A percentile compares a stretch with the other conserved stretches of the same genome.
phyloP scores from a whole-genome alignment of 176 grass and related monocot species.

The Hordeum vulgare region DNA sequence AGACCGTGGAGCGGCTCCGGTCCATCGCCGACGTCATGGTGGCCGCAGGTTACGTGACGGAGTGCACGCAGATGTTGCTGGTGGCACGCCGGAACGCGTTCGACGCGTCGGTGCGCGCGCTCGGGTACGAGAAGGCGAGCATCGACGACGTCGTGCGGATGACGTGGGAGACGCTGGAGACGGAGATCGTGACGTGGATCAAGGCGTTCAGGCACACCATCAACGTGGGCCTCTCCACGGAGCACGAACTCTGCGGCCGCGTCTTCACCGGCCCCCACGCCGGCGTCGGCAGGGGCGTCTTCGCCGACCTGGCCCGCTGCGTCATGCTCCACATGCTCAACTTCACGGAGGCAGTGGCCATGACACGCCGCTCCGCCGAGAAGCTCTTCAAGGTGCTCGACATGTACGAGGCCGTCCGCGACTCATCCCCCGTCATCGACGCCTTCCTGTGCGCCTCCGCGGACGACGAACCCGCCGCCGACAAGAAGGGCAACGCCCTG shows the following conservation, averaged over 20 bases:
- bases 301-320: slow-evolving; percentile 44
- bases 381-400: slow-evolving; percentile 94
- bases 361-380: slow-evolving; percentile 58
- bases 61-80: slow-evolving; percentile 77
- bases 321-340: slow-evolving; percentile 65
- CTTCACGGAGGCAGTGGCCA: slow-evolving; percentile 68
- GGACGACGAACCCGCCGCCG: background rate
- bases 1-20: slow-evolving; percentile 46
- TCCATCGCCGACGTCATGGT: slow-evolving; percentile 59
- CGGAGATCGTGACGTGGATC: slow-evolving; percentile 59
- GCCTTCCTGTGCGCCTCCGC: slow-evolving; percentile 32
- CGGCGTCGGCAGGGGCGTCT: slow-evolving; percentile 25
- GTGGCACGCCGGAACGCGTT: slow-evolving; percentile 57
- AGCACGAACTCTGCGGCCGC: slow-evolving; percentile 55
- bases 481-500: background rate
- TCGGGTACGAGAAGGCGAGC: slow-evolving; percentile 36
- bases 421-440: slow-evolving; percentile 43
- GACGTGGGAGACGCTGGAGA: slow-evolving; percentile 77
- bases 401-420: slow-evolving; percentile 75
- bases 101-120: slow-evolving; percentile 7
- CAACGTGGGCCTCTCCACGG: slow-evolving; percentile 42
- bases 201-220: slow-evolving; percentile 57
- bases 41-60: slow-evolving; percentile 51
- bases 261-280: slow-evolving; percentile 43
- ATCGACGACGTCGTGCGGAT: slow-evolving; percentile 54